Base-by-base conservation (phyloP, 2,329 filamentous ascomycete genomes). In the Verticillium nubilum region DNA sequence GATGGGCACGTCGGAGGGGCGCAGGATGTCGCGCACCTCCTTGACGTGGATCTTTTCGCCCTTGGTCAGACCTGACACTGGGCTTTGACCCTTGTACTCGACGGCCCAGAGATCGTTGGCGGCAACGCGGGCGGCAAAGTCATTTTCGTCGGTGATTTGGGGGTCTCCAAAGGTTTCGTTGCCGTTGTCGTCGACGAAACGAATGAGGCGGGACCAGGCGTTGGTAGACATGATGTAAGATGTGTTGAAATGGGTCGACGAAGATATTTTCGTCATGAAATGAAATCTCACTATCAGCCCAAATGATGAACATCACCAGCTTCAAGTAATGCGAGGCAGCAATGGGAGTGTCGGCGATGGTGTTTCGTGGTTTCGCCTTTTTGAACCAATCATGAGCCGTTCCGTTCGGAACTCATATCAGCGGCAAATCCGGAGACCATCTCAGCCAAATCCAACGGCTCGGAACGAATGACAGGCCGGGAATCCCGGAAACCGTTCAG, bases 101-200 rank as follows among this genome's bases (percentile, higher is more conserved):
- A 69, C 53, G 33, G 71, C 72, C 62, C 67, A 68, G 5, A 74
- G 66, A 4, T 67, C 63, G 12, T 66, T 66, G 29, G 60, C 62
- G 25, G 65, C 65, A 1, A 70, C 54, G 13, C 60, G 65, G 0
- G 66, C 62, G 1, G 57, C 33, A 26, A 73, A 61, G n/a, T 73
- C 65, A 28, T 68, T 61, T 15, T 66, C 69, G 26, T 67, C 61
- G 2, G 63, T 52, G 9, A 74, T 59, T 10, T 65, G 54, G 2
- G 70, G 69, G 23, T 75, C 73, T 15, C 73, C 73, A 62, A 74
- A 73, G 10, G 67, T 67, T 52, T 71, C 69, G 2, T 63, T 64
- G 58, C 68, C 72, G 31, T 66, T 68, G 55, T 70, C 69, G 60
- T 72, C 72, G 28, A 68, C 67, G 58, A 75, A 75, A 6, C 73